Percentiles rank a stretch among this genome's conserved stretches.
Conservation (phyloP, 2,329 filamentous ascomycete genomes). For the Aspergillus piperis region DNA sequence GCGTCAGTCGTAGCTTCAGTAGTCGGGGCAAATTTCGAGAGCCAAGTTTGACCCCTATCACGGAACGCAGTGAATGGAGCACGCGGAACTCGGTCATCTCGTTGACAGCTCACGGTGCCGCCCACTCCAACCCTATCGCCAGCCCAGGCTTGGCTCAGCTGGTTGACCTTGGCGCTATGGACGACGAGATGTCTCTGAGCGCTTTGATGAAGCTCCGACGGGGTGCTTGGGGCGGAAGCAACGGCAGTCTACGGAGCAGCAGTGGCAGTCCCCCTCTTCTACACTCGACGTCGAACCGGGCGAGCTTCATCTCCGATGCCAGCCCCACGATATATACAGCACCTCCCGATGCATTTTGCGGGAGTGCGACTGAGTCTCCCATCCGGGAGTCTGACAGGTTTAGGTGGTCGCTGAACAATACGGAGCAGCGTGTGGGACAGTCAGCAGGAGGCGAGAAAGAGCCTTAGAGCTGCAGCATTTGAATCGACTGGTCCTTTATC, state of each 20-base stretch:
- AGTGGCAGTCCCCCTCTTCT: conserved; percentile 44
- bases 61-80: conserved; percentile 92
- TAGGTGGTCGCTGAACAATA: conserved; percentile 8
- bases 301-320: conserved; percentile 40
- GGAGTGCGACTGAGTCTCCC: conserved; percentile 19
- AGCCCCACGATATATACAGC: conserved; percentile 29
- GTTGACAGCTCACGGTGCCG: conserved; percentile 56
- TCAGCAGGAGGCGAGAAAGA: background rate
- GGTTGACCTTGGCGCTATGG: conserved; percentile 60
- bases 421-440: conserved; percentile 8
- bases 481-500: background rate
- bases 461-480: background rate
- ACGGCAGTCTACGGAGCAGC: conserved; percentile 66
- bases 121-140: conserved; percentile 55
- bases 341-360: conserved; percentile 23
- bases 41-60: conserved; percentile 93
- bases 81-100: conserved; percentile 90
- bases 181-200: conserved; percentile 72
- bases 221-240: conserved; percentile 78
- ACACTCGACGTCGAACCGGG: conserved; percentile 34
- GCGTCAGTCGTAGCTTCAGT: conserved; percentile 65
- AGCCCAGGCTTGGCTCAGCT: conserved; percentile 78
- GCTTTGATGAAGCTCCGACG: conserved; percentile 71
- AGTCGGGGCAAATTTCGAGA: conserved; percentile 75
- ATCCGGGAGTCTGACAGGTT: conserved; percentile 16